Evolutionary conservation across 352 stramenopile genomes (phyloP), one percentile per base, ranked within the genome.

Genomic region (Phytophthora europaea): DNA sequence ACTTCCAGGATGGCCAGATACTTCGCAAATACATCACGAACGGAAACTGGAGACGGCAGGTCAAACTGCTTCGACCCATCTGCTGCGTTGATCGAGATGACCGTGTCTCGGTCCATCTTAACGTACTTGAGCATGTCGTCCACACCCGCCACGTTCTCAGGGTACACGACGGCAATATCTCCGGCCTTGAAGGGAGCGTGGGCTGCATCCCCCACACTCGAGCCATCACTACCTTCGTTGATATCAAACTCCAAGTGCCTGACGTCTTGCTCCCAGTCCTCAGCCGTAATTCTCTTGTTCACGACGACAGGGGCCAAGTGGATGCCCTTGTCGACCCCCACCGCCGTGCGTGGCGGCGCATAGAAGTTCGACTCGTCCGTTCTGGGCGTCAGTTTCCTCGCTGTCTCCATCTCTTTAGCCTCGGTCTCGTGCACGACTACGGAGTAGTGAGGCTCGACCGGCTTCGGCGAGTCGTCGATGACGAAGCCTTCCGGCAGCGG

Each of bases 1-100:
- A 84, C 96, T 60, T 94, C 91, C 26, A 94, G 75, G 61, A 98
- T 94, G 59, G 97, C 92, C 34, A 98, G 66, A 63, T 95, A 95
- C 53, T 93, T 91, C 9, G 74, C 50, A 20, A 98, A 94, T 22
- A 98, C 66, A 18, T 97, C 82, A 26, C 67, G 66, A 52, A 94
- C 13, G 0, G 85, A 87, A 23, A 67, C 84, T 0, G 75, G 81
- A 9, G 82, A 81, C 7, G 92, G 91, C 7, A 95, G 56, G 36
- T 91, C 80, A 8, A 61, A 31, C 53, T 92, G 85, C 12, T 72
- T 51, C 22, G 75, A 84, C 18, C 80, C 82, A 43, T 93, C 79
- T 7, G 78, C 80, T 18, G 82, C 73, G 4, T 61, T 55, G 54
- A 94, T 93, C 18, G 78, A 80, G 31, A 96, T 72, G 20, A 83